phyloP scores from a whole-genome alignment of 257 asterid species.

The Solanum bukasovii region DNA sequence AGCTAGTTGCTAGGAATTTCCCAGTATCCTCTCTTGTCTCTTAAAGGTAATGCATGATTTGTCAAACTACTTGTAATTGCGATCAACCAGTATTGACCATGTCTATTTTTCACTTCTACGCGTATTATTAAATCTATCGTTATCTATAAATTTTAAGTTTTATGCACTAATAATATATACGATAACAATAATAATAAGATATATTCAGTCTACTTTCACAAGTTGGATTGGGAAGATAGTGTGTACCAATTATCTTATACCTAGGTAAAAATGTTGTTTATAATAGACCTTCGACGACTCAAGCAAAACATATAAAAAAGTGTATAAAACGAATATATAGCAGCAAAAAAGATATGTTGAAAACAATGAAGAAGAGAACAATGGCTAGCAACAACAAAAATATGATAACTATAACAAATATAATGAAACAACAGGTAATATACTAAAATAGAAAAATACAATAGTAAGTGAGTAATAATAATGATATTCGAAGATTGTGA shows the following conservation, averaged over 20 bases:
- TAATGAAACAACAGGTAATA: neutral
- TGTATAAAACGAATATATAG: neutral
- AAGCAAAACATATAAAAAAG: neutral
- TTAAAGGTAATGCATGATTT: neutral
- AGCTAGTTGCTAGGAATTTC: neutral
- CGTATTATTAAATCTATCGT: neutral
- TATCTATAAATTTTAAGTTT: neutral
- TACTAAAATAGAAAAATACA: neutral
- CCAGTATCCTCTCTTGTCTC: neutral
- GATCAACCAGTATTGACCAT: neutral
- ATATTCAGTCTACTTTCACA: neutral
- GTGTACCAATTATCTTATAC: neutral
- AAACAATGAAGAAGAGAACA: neutral
- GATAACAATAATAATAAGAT: neutral
- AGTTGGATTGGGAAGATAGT: rapidly evolving
- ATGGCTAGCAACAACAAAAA: neutral
- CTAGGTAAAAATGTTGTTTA: no score
- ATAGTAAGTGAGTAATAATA: neutral
- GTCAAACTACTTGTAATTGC: neutral
- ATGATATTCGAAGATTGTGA: neutral
- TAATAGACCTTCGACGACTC: rapidly evolving
- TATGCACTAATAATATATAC: neutral
- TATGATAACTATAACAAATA: neutral
- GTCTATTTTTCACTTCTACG: neutral
- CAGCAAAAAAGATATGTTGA: neutral